These are phyloP conservation scores for Alternaria panax DNA, from an alignment of 2,329 filamentous ascomycete genomes.

Conservation along the genomic window DNA sequence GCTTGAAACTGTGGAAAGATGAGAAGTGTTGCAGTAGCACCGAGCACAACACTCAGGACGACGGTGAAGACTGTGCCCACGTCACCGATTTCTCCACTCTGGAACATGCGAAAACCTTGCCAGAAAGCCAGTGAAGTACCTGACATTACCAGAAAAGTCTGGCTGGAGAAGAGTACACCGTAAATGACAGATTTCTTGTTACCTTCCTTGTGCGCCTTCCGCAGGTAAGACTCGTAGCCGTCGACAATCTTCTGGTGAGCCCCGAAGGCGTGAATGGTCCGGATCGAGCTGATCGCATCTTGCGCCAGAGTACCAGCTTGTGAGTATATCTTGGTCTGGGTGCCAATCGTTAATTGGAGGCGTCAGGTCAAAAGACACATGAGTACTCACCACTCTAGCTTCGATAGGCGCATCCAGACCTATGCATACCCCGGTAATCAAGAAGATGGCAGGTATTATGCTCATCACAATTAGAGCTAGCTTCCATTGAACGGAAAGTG, in stretches of 20 bases:
- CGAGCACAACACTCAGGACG: slow-evolving; percentile 88
- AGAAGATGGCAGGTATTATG: slow-evolving; percentile 52
- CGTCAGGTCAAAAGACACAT: background rate
- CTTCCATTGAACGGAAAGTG: slow-evolving; percentile 90
- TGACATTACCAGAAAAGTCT: slow-evolving; percentile 71
- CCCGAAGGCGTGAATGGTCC: slow-evolving; percentile 66
- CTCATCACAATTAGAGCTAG: slow-evolving; percentile 75
- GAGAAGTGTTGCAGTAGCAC: slow-evolving; percentile 62
- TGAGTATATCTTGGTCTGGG: slow-evolving; percentile 11
- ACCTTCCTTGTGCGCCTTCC: slow-evolving; percentile 57
- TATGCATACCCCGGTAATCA: slow-evolving; percentile 21
- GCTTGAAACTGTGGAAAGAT: slow-evolving; percentile 20
- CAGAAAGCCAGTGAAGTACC: slow-evolving; percentile 72
- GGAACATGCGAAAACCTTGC: slow-evolving; percentile 59
- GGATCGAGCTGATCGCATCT: slow-evolving; percentile 3
- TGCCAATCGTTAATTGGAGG: background rate
- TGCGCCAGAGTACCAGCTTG: slow-evolving; percentile 6
- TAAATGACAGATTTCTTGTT: slow-evolving; percentile 64
- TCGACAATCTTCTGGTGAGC: slow-evolving; percentile 64
- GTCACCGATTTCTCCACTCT: slow-evolving; percentile 50
- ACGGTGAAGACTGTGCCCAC: slow-evolving; percentile 72
- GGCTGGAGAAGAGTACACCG: slow-evolving; percentile 64
- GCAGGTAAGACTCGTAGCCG: slow-evolving; percentile 63
- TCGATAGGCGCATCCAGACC: slow-evolving; percentile 22
- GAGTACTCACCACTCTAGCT: slow-evolving; percentile 14